These are phyloP conservation scores for Penicillium italicum DNA, from an alignment of 2,329 filamentous ascomycete genomes.

Conservation along the genomic window DNA sequence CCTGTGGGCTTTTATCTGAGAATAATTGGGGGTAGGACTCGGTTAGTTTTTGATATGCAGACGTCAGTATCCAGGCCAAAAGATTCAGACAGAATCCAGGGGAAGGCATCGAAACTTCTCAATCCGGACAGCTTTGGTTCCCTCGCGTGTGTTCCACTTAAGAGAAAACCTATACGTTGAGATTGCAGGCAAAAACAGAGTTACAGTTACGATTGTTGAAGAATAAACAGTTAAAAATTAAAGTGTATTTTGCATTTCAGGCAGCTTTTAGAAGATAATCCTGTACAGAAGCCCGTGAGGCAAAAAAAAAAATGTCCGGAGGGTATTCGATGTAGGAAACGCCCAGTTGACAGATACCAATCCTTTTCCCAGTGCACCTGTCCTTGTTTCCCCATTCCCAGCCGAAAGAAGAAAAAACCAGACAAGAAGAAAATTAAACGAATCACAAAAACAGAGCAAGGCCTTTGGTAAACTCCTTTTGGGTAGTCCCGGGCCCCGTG, in stretches of 20 bases:
- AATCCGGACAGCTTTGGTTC: not conserved
- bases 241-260: conserved; percentile 20
- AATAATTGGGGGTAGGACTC: not conserved
- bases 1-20: not conserved
- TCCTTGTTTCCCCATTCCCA: not conserved
- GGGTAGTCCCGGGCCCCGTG: conserved; percentile 14
- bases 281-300: conserved; percentile 23
- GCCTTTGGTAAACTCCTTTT: conserved; percentile 19
- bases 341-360: conserved; percentile 7
- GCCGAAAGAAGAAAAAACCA: conserved; percentile 4
- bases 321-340: not conserved
- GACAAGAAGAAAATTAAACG: conserved; percentile 10
- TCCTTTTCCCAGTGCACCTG: conserved; percentile 3
- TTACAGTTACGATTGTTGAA: not conserved
- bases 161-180: not conserved
- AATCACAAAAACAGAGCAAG: conserved; percentile 7
- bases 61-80: not conserved
- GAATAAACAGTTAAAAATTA: not conserved
- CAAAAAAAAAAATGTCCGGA: conserved; percentile 8
- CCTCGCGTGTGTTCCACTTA: not conserved
- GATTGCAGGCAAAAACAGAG: not conserved
- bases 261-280: conserved; percentile 13
- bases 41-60: not conserved
- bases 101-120: not conserved
- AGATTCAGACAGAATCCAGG: not conserved